Conservation (phyloP, 2,329 filamentous ascomycete species). For the Epichloe baconii region DNA sequence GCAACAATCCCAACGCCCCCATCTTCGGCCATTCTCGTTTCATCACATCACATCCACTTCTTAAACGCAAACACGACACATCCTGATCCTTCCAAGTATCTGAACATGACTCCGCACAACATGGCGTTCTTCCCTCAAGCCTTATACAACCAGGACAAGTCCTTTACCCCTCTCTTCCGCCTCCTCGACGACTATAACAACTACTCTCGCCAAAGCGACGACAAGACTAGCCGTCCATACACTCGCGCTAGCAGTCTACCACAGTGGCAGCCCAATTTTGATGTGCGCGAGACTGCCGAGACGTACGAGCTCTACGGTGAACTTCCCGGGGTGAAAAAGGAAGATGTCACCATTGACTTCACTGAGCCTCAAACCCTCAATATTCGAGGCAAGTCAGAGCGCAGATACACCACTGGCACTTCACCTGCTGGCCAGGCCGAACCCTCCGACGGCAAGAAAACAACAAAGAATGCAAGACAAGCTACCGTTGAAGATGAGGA, state of each 20-base stretch:
- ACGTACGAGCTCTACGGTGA: constrained; percentile 70
- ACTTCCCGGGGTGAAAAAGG: constrained; percentile 61
- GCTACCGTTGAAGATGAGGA: constrained; percentile 55
- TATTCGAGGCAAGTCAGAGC: constrained; percentile 57
- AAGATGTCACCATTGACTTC: constrained; percentile 67
- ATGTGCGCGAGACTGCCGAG: constrained; percentile 56
- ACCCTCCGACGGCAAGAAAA: constrained; percentile 26
- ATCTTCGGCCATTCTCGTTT: background rate
- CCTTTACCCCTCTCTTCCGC: constrained; percentile 49
- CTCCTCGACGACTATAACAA: constrained; percentile 51
- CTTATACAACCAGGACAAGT: constrained; percentile 35
- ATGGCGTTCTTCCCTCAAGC: constrained; percentile 49
- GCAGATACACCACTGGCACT: constrained; percentile 43
- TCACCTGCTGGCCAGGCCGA: constrained; percentile 35
- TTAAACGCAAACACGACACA: background rate
- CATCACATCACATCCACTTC: background rate
- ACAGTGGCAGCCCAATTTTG: constrained; percentile 65
- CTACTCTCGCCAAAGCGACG: constrained; percentile 31
- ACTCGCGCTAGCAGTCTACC: constrained; percentile 22
- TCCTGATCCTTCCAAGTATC: constrained; percentile 9
- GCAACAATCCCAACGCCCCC: background rate
- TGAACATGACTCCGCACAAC: constrained; percentile 20
- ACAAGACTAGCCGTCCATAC: constrained; percentile 14
- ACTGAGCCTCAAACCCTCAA: constrained; percentile 60
- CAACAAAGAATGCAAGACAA: constrained; percentile 32